Evolutionary conservation across 2,329 filamentous ascomycete genomes (phyloP).

Genomic region (Bertia moriformis): DNA sequence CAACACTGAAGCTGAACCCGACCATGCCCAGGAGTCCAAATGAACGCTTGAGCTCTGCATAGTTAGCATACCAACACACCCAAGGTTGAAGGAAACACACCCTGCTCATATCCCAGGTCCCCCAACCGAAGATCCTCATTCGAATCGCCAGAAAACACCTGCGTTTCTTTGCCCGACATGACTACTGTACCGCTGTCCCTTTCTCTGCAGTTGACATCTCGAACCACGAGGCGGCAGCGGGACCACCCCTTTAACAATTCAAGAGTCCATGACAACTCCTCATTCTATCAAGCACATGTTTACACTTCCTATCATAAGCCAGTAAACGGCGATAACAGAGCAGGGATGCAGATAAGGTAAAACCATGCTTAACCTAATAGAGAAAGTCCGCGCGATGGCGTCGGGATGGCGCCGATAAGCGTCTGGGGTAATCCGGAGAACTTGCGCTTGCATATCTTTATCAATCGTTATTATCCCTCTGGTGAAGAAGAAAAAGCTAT

Average conservation of each 20-base stretch:
- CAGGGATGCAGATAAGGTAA: constrained; percentile 1
- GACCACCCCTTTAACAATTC: background rate
- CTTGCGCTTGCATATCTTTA: too few relatives aligned
- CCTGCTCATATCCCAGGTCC: background rate
- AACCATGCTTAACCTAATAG: background rate
- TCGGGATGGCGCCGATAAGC: background rate
- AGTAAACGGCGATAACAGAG: background rate
- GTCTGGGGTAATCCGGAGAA: background rate
- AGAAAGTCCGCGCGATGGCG: constrained; percentile 1
- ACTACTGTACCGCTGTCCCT: background rate
- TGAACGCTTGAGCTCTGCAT: constrained; percentile 35
- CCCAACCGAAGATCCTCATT: background rate
- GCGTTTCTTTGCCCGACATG: background rate
- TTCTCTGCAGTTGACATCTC: background rate
- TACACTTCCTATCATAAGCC: background rate
- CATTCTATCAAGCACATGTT: background rate
- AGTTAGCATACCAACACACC: background rate
- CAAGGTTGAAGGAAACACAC: background rate
- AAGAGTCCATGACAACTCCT: background rate
- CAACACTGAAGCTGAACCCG: constrained; percentile 41
- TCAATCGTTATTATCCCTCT: too few relatives aligned
- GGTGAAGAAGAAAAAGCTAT: too few relatives aligned
- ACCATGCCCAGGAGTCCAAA: constrained; percentile 42
- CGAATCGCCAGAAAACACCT: background rate
- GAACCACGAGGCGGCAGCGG: background rate